Conservation (phyloP, 2,329 filamentous ascomycete genomes). For the Sphaerulina populicola region DNA sequence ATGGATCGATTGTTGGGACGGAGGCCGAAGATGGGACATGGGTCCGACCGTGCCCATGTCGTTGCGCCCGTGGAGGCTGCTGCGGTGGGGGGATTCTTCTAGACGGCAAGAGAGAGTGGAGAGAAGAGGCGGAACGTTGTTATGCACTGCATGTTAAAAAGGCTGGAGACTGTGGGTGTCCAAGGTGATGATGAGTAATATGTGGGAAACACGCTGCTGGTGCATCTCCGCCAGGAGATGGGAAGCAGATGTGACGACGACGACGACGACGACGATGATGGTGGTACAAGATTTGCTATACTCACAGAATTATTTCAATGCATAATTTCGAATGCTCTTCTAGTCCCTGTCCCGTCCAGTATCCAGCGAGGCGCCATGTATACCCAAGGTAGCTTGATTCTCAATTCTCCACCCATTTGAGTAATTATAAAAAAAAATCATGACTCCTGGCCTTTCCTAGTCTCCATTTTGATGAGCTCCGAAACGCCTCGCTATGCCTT, state of each 20-base stretch:
- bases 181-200: background rate
- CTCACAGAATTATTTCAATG: constrained; percentile 4
- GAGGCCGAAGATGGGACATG: constrained; percentile 15
- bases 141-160: background rate
- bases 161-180: background rate
- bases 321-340: constrained; percentile 2
- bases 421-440: background rate
- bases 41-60: background rate
- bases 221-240: background rate
- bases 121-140: background rate
- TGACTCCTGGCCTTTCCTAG: background rate
- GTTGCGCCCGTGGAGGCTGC: background rate
- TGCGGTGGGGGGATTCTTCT: background rate
- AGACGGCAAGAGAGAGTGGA: background rate
- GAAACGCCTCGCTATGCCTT: constrained; percentile 21
- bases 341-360: background rate
- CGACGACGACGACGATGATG: background rate
- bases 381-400: background rate
- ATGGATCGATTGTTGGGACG: constrained; percentile 32
- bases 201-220: background rate
- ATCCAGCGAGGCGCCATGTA: background rate
- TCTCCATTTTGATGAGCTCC: too few species aligned
- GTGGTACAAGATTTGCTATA: constrained; percentile 5
- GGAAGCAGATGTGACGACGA: background rate
- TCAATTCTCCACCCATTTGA: too few species aligned